Evolutionary conservation across 805 yeast genomes (phyloP).

Genomic region (Wickerhamomyces canadensis): DNA sequence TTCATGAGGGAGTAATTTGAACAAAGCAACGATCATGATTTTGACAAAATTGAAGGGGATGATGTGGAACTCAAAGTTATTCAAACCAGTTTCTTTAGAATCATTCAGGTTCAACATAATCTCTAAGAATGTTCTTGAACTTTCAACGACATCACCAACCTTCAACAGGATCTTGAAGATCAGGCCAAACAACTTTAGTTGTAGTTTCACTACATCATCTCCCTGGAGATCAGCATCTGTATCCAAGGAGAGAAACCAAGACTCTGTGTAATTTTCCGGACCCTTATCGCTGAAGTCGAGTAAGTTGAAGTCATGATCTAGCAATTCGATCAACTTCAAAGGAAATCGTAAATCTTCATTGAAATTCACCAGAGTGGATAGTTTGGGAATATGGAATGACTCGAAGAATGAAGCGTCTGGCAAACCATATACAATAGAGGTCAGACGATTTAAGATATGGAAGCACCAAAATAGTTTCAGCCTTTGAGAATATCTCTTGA

Average conservation of each 20-base stretch:
- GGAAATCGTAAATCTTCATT: conserved; percentile 30
- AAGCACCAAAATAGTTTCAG: conserved; percentile 40
- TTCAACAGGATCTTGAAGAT: conserved; percentile 15
- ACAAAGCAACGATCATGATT: conserved; percentile 16
- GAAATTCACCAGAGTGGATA: conserved; percentile 29
- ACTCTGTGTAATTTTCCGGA: conserved; percentile 25
- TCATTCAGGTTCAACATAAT: conserved; percentile 4
- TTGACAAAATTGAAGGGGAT: conserved; percentile 24
- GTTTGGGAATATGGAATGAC: conserved; percentile 26
- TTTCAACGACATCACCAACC: conserved; percentile 8
- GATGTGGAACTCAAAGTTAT: conserved; percentile 24
- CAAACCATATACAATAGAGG: conserved; percentile 19
- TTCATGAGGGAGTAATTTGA: conserved; percentile 9
- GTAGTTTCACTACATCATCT: conserved; percentile 16
- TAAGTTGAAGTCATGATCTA: conserved; percentile 13
- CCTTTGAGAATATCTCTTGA: conserved; percentile 22
- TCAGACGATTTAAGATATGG: conserved; percentile 26
- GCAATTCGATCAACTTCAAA: conserved; percentile 26
- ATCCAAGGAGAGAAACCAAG: conserved; percentile 31
- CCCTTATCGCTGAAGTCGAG: conserved; percentile 3
- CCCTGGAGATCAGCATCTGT: conserved; percentile 24
- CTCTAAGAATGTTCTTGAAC: conserved; percentile 13
- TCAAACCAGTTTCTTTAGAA: conserved; percentile 16
- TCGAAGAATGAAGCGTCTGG: conserved; percentile 20
- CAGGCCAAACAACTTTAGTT: conserved; percentile 7